Percentiles rank a stretch among this genome's conserved stretches.
phyloP scores from a whole-genome alignment of 176 grass and related monocot species.

The Alopecurus myosuroides region DNA sequence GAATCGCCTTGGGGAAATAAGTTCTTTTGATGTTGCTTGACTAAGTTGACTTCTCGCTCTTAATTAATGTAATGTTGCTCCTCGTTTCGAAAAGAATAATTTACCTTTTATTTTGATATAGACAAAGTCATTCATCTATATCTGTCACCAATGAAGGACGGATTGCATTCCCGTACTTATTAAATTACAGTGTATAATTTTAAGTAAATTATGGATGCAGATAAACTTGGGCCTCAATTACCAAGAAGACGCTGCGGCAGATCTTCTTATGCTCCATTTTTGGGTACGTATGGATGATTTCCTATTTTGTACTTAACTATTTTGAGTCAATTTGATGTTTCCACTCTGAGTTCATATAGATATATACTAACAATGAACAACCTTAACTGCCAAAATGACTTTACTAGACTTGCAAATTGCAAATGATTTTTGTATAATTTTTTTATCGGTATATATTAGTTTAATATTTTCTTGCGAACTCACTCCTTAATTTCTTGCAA shows the following conservation, averaged over 20 bases:
- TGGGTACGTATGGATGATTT: conserved; percentile 29
- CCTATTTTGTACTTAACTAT: background rate
- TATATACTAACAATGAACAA: no score
- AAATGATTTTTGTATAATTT: background rate
- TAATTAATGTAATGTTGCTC: no score
- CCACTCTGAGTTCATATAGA: background rate
- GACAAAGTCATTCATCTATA: background rate
- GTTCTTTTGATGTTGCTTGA: no score
- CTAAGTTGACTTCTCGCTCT: no score
- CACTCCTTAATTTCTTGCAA: no score
- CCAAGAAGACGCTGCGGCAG: conserved; percentile 28
- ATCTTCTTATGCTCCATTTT: conserved; percentile 47
- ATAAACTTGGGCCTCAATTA: conserved; percentile 34
- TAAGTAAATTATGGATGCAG: conserved; percentile 6
- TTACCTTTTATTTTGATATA: background rate
- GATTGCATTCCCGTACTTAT: background rate
- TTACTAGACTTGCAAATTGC: background rate
- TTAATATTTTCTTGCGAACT: no score
- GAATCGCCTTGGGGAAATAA: no score
- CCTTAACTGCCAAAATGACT: background rate
- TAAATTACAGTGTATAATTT: background rate
- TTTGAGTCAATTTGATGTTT: background rate
- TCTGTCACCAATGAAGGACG: background rate
- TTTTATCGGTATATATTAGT: no score
- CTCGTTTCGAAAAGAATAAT: no score